A percentile compares a stretch with the other conserved stretches of the same genome.
Evolutionary conservation across 140 eudicot species (phyloP).

Genomic region (Bidens hawaiensis): DNA sequence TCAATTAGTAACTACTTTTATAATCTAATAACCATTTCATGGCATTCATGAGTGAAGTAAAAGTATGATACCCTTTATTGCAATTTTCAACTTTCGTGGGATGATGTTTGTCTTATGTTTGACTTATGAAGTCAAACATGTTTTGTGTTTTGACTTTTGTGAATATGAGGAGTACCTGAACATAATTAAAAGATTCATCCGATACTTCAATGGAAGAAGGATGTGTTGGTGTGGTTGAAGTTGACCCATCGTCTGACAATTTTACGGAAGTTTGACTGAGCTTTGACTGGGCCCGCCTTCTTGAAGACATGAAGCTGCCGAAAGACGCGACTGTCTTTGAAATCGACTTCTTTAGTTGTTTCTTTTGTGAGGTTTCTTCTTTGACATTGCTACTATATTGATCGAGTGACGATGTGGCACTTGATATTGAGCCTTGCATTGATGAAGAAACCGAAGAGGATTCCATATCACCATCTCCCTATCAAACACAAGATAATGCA

Average conservation of each 20-base stretch:
- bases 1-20: not conserved
- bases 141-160: not conserved
- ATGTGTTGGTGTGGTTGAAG: conserved; percentile 14
- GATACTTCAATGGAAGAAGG: conserved; percentile 31
- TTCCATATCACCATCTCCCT: conserved; percentile 65
- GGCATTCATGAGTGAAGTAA: not conserved
- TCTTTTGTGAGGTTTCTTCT: conserved; percentile 24
- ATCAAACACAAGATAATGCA: conserved; percentile 9
- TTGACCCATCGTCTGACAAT: conserved; percentile 23
- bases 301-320: conserved; percentile 48
- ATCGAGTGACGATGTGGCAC: conserved; percentile 25
- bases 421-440: conserved; percentile 35
- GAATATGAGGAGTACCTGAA: conserved; percentile 27
- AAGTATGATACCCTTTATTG: not conserved
- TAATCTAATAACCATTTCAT: not conserved
- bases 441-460: conserved; percentile 43
- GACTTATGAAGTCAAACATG: conserved; percentile 18
- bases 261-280: conserved; percentile 28
- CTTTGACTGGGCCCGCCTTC: conserved; percentile 51
- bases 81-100: not conserved
- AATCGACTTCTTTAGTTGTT: conserved; percentile 22
- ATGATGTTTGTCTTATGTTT: conserved; percentile 5
- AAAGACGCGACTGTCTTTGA: conserved; percentile 31
- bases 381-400: conserved; percentile 26
- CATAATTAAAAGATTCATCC: conserved; percentile 41